Evolutionary conservation across 805 yeast genomes (phyloP).

Genomic region (Yamadazyma kitorensis): DNA sequence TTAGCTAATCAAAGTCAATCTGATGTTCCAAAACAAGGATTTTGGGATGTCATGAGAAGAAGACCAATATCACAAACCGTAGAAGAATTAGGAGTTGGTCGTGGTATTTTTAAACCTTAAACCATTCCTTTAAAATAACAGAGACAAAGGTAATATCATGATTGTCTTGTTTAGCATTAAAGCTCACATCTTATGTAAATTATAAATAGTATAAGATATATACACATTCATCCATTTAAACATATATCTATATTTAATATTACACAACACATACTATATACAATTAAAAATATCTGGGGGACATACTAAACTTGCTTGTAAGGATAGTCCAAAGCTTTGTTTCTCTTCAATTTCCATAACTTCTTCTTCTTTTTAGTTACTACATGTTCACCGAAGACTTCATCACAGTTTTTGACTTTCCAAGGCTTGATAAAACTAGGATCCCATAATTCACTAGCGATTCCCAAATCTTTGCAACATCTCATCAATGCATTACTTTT

Average conservation of each 20-base stretch:
- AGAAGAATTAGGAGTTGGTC: slow-evolving; percentile 67
- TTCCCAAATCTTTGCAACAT: slow-evolving; percentile 95
- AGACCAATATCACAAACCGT: slow-evolving; percentile 79
- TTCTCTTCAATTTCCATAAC: slow-evolving; percentile 84
- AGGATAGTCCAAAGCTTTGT: slow-evolving; percentile 81
- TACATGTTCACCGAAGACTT: slow-evolving; percentile 81
- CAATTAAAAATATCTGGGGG: background rate
- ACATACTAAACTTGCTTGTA: slow-evolving; percentile 41
- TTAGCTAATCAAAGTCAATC: slow-evolving; percentile 39
- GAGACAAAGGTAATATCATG: too few species aligned
- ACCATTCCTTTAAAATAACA: too few species aligned
- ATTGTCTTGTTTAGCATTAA: too few species aligned
- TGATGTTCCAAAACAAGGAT: slow-evolving; percentile 43
- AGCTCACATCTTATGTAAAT: too few species aligned
- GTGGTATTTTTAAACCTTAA: slow-evolving; percentile 50
- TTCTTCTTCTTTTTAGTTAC: slow-evolving; percentile 82
- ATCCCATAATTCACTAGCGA: slow-evolving; percentile 97
- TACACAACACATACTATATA: too few species aligned
- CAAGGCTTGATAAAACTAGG: slow-evolving; percentile 74
- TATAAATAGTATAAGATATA: too few species aligned
- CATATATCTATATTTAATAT: slow-evolving; percentile 1
- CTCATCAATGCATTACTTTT: slow-evolving; percentile 96
- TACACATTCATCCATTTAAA: background rate
- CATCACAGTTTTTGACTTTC: slow-evolving; percentile 58
- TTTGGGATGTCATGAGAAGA: slow-evolving; percentile 81